These are phyloP conservation scores for Sporothrix schenckii DNA, from an alignment of 2,329 filamentous ascomycete species.

Conservation along the genomic window DNA sequence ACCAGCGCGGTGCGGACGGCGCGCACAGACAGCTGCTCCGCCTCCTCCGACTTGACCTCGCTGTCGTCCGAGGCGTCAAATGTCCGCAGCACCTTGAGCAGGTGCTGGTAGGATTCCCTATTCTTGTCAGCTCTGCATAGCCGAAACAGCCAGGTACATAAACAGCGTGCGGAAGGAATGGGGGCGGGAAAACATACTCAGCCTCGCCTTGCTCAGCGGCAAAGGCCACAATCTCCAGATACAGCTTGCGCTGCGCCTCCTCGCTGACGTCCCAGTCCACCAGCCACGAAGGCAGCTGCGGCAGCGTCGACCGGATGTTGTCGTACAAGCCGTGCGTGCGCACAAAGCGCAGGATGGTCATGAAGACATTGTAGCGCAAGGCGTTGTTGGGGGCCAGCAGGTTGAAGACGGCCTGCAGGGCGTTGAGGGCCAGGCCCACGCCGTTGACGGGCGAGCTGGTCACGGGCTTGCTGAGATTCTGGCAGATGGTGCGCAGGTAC, in stretches of 20 bases:
- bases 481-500: conserved; percentile 85
- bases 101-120: conserved; percentile 68
- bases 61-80: conserved; percentile 60
- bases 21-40: conserved; percentile 62
- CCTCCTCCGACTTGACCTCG: conserved; percentile 61
- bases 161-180: neutral
- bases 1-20: conserved; percentile 59
- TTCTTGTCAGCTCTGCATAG: conserved; percentile 29
- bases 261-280: conserved; percentile 78
- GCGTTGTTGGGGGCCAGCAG: conserved; percentile 76
- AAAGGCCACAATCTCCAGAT: conserved; percentile 77
- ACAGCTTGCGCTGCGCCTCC: conserved; percentile 82
- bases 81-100: conserved; percentile 63
- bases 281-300: conserved; percentile 81
- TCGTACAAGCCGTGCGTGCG: conserved; percentile 77
- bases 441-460: conserved; percentile 84
- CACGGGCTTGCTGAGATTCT: conserved; percentile 85
- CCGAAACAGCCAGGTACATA: too few relatives aligned
- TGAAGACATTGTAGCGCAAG: conserved; percentile 85
- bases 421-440: conserved; percentile 80
- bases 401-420: conserved; percentile 96
- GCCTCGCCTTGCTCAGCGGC: conserved; percentile 77
- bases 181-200: conserved; percentile 57
- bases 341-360: conserved; percentile 84
- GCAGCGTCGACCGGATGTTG: conserved; percentile 74